Evolutionary conservation across 306 rosid species (phyloP).

Genomic region (Canavalia gladiata): DNA sequence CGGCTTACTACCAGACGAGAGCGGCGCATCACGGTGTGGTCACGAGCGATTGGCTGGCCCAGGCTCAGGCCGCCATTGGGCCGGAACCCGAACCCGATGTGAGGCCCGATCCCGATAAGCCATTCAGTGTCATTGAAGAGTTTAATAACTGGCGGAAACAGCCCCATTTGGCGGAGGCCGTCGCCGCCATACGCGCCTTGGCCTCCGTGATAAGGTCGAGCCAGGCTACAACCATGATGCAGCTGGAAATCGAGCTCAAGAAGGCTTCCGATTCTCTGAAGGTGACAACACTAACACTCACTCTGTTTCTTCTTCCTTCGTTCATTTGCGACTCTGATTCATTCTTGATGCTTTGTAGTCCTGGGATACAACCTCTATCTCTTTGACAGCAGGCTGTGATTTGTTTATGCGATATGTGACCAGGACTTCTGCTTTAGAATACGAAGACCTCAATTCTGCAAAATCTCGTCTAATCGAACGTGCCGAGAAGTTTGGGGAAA

Average conservation of each 20-base stretch:
- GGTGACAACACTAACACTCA: constrained; percentile 38
- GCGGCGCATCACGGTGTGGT: constrained; percentile 84
- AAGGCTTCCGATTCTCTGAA: constrained; percentile 87
- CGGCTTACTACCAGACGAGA: constrained; percentile 76
- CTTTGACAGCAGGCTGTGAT: constrained; percentile 95
- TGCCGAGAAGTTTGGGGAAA: constrained; percentile 91
- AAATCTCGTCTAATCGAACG: constrained; percentile 89
- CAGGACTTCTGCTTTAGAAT: constrained; percentile 88
- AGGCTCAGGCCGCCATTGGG: constrained; percentile 77
- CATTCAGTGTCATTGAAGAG: constrained; percentile 79
- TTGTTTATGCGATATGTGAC: constrained; percentile 89
- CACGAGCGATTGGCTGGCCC: constrained; percentile 93
- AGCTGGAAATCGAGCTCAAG: constrained; percentile 87
- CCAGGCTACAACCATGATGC: constrained; percentile 85
- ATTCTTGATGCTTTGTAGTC: constrained; percentile 52
- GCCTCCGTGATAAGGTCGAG: constrained; percentile 81
- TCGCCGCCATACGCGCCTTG: constrained; percentile 85
- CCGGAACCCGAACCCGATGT: constrained; percentile 32
- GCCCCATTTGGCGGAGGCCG: constrained; percentile 96
- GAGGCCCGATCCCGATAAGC: constrained; percentile 45
- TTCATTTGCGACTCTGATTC: neutral
- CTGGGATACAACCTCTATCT: constrained; percentile 87
- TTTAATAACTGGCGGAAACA: constrained; percentile 84
- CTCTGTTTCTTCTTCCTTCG: neutral
- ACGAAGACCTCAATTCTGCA: constrained; percentile 86